phyloP scores from a whole-genome alignment of 2,329 filamentous ascomycete species.

The Zasmidium cellare region DNA sequence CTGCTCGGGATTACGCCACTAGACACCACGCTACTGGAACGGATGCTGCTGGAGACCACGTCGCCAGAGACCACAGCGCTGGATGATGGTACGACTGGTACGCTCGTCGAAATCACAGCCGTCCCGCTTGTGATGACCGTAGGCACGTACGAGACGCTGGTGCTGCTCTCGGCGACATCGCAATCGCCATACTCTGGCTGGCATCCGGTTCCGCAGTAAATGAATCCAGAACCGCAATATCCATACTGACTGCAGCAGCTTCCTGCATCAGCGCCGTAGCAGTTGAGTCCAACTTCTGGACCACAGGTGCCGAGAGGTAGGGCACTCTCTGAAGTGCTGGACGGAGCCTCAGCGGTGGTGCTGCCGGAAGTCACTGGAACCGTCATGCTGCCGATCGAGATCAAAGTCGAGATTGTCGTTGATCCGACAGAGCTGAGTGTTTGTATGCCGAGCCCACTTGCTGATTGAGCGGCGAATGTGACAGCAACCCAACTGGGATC shows the following conservation, averaged over 20 bases:
- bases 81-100: neutral
- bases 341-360: neutral
- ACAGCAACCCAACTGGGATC: constrained; percentile 31
- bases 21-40: too few relatives aligned
- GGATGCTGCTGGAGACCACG: neutral
- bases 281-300: constrained; percentile 4
- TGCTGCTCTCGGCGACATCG: neutral
- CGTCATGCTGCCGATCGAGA: constrained; percentile 14
- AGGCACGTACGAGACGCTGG: neutral
- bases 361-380: constrained; percentile 2
- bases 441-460: constrained; percentile 17
- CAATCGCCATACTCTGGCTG: constrained; percentile 5
- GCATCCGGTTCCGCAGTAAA: constrained; percentile 11
- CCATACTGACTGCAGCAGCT: constrained; percentile 13
- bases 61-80: neutral
- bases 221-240: constrained; percentile 3
- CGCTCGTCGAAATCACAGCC: neutral
- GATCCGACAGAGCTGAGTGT: constrained; percentile 5
- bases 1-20: too few relatives aligned
- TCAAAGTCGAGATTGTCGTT: constrained; percentile 4
- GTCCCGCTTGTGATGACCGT: neutral
- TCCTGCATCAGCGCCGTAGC: constrained; percentile 7
- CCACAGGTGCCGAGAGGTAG: constrained; percentile 9
- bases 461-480: constrained; percentile 26
- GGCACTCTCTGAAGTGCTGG: neutral